These are phyloP conservation scores for Coniella lustricola DNA, from an alignment of 2,329 filamentous ascomycete genomes.

Conservation along the genomic window DNA sequence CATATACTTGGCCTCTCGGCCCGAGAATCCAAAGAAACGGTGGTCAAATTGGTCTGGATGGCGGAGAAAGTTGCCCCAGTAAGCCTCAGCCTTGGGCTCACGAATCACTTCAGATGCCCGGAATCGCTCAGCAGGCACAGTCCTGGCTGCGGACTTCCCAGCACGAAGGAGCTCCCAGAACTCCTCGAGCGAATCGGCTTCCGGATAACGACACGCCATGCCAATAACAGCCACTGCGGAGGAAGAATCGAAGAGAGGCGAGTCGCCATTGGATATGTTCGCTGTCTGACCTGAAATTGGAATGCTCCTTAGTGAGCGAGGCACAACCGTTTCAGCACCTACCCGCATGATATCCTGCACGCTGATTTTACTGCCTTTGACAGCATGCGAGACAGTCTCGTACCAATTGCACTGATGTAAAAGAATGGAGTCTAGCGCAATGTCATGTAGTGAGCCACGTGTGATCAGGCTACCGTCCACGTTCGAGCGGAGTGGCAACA, in stretches of 20 bases:
- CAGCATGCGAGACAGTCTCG: constrained; percentile 2
- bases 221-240: constrained; percentile 29
- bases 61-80: constrained; percentile 10
- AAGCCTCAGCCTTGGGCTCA: not conserved
- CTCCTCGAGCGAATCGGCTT: constrained; percentile 28
- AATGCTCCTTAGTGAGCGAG: not conserved
- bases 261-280: too few species aligned
- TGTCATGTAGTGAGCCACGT: constrained; percentile 5
- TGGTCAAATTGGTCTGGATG: constrained; percentile 16
- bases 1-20: constrained; percentile 21
- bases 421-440: constrained; percentile 8
- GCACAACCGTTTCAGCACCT: constrained; percentile 2
- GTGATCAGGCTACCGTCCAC: constrained; percentile 8
- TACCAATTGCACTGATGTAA: constrained; percentile 10
- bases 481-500: constrained; percentile 12
- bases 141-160: constrained; percentile 12
- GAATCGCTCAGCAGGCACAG: constrained; percentile 1
- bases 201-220: constrained; percentile 28
- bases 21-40: constrained; percentile 21
- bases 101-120: not conserved
- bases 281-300: not conserved
- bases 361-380: not conserved
- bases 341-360: not conserved
- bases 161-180: constrained; percentile 25
- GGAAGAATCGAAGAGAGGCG: too few species aligned